Base-by-base conservation (phyloP, 768 basidiomycete genomes). In the Austroboletus festivus region DNA sequence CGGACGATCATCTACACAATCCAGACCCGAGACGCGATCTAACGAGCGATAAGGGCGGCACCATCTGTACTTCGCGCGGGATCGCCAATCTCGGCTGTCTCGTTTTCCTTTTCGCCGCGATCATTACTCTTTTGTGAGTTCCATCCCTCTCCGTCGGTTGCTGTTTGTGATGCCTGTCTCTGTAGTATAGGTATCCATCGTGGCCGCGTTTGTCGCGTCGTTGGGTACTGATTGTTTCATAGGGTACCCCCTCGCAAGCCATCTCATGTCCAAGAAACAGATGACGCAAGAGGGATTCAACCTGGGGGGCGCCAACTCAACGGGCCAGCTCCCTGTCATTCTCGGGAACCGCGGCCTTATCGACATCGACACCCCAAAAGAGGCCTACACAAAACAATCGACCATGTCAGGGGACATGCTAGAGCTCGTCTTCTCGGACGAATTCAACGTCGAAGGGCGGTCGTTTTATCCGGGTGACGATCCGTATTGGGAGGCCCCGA, bases 401-500 rank as follows among this genome's bases (percentile, higher is more conserved):
- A 82, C 74, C 59, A 68, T 50, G 57, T 56, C 65, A 1, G 8
- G 66, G 15, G 64, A 68, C 26, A 69, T 71, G 4, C 35, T 68
- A 59, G 65, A 73, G 69, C 71, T 87, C 45, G 81, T 89, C 16
- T 93, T 89, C 66, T 84, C 81, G 1, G 89, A 93, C 61, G 90
- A 92, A 71, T 93, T 93, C 64, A 80, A 91, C 50, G 63, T 61
- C 20, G 85, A 86, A 3, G 89, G 87, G 0, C 71, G 86, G 11
- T 73, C 80, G 7, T 88, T 88, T 61, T 83, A 81, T 65, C 76
- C 82, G 3, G 88, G 81, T 2, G 81, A 83, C 50, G 83, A 83
- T 62, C 82, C 83, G 3, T 83, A 78, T 57, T 85, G 73, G 73
- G 73, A 69, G 42, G 73, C 67, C 1, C 76, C 60, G 1, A 83